These are phyloP conservation scores for Microdochium nivale DNA, from an alignment of 2,329 filamentous ascomycete genomes.

Conservation along the genomic window DNA sequence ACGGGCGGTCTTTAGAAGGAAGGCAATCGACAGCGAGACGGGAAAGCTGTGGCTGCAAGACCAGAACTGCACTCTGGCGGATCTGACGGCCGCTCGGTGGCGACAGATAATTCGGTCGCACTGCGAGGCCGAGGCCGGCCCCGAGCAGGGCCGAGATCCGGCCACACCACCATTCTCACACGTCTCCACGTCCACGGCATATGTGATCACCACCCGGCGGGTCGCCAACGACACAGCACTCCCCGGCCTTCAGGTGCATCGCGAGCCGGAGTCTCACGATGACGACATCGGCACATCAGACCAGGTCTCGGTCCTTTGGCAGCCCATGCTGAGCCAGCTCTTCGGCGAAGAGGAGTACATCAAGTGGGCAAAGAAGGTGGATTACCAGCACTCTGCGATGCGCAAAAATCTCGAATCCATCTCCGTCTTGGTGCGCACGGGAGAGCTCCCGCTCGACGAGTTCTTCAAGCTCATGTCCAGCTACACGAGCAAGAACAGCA, in stretches of 20 bases:
- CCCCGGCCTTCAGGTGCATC: constrained; percentile 4
- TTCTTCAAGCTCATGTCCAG: background rate
- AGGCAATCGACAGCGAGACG: background rate
- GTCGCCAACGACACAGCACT: constrained; percentile 9
- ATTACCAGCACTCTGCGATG: constrained; percentile 1
- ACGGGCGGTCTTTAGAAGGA: background rate
- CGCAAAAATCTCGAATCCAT: background rate
- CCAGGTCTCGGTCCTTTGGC: constrained; percentile 6
- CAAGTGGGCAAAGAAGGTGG: constrained; percentile 6
- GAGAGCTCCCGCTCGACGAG: constrained; percentile 1
- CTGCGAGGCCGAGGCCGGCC: background rate
- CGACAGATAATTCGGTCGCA: background rate
- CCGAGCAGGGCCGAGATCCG: background rate
- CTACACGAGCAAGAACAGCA: background rate
- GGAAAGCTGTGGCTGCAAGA: background rate
- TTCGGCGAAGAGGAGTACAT: constrained; percentile 8
- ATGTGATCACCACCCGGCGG: constrained; percentile 5
- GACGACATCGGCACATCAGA: background rate
- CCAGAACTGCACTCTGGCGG: background rate
- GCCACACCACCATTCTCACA: constrained; percentile 1
- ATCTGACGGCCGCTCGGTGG: background rate
- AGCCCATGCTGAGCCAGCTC: constrained; percentile 6
- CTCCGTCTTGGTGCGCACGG: constrained; percentile 1
- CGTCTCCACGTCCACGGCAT: constrained; percentile 1
- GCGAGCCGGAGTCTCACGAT: background rate